phyloP scores from a whole-genome alignment of 768 basidiomycete genomes.

The Tremella mesenterica region DNA sequence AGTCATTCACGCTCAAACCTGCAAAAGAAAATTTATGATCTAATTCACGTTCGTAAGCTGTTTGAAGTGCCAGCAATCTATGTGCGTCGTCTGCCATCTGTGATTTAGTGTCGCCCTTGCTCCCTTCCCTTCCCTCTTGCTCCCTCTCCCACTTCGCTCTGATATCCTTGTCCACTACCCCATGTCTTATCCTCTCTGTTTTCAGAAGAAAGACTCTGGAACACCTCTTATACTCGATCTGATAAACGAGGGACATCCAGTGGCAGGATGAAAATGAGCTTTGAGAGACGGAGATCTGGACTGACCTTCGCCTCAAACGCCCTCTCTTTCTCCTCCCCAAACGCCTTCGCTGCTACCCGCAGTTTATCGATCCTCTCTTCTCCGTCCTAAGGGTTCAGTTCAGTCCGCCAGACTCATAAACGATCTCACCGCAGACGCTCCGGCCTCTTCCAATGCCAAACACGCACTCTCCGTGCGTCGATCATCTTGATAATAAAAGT shows the following conservation, averaged over 20 bases:
- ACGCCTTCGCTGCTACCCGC: constrained; percentile 80
- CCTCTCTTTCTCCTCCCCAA: constrained; percentile 87
- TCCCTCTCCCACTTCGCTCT: too few relatives aligned
- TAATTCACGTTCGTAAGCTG: constrained; percentile 76
- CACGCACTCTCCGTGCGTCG: constrained; percentile 84
- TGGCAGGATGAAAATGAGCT: background rate
- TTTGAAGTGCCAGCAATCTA: constrained; percentile 67
- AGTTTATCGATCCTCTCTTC: constrained; percentile 65
- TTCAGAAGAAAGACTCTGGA: too few relatives aligned
- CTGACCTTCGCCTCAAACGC: constrained; percentile 79
- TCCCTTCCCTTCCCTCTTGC: too few relatives aligned
- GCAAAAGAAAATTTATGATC: constrained; percentile 71
- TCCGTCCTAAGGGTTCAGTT: constrained; percentile 63
- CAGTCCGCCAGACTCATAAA: background rate
- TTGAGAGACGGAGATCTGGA: background rate
- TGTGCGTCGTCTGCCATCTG: constrained; percentile 86
- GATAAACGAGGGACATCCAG: too few relatives aligned
- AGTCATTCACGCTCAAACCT: constrained; percentile 76
- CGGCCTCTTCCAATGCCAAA: constrained; percentile 76
- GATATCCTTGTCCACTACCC: too few relatives aligned
- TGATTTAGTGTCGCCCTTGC: too few relatives aligned
- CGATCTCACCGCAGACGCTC: constrained; percentile 53
- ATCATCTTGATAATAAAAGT: constrained; percentile 98
- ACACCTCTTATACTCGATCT: too few relatives aligned
- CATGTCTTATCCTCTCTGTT: too few relatives aligned